Evolutionary conservation across 305 asterid genomes (phyloP), one percentile per base, ranked within the genome.

Genomic region (Fraxinus platypoda): DNA sequence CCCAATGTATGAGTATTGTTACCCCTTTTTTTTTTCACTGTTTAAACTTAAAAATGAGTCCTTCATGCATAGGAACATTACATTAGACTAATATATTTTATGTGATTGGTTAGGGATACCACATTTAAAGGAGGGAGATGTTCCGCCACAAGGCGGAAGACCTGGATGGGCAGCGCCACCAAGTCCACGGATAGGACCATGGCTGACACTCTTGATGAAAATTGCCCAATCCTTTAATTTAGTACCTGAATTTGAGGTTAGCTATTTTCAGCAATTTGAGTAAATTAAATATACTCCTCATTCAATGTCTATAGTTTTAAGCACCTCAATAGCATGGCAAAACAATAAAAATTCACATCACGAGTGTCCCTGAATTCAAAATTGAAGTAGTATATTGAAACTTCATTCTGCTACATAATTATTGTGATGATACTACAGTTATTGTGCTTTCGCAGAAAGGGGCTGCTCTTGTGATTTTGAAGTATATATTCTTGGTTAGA

Each of bases 161-260:
- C 93, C 98, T 0, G 95, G 97, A 80, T 95, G 99, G 99, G 99
- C 97, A 0, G 99, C 95, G 0, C 98, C 97, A 11, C 99, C 99
- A 17, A 90, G 90, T 89, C 97, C 99, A 3, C 90, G 98, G 66
- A 95, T 95, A 37, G 98, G 97, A 4, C 91, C 93, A 3, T 95
- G 98, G 99, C 84, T 95, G 81, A 74, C 89, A 77, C 97, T 91
- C 76, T 87, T 95, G 90, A 92, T 89, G 89, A 92, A 93, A 86
- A 87, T 94, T 82, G 98, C 99, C 49, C 85, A 90, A 68, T 87
- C 97, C 66, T 95, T 93, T 86, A 88, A 91, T 84, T 89, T 95
- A 62, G 59, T 92, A 66, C 97, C 99, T 49, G 99, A 95, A 87
- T 95, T 95, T 84, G 99, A 94, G 96, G 98, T 93, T 78, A 28